Conservation (phyloP, 305 asterid genomes). For the Ilex paraguariensis region DNA sequence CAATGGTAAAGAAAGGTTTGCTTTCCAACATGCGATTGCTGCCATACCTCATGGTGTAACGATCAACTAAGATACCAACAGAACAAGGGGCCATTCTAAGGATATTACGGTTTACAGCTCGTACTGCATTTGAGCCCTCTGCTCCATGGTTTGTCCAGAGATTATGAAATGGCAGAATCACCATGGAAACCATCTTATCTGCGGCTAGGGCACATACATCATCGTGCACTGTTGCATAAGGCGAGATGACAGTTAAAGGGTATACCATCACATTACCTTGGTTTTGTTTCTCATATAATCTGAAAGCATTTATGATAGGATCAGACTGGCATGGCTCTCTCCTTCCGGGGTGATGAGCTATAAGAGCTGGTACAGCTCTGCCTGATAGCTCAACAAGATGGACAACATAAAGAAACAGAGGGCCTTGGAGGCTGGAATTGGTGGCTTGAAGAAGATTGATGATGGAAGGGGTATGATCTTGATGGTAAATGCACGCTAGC, state of each 20-base stretch:
- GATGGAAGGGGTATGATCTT: constrained; percentile 34
- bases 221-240: constrained; percentile 39
- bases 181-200: constrained; percentile 30
- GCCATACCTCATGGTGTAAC: constrained; percentile 9
- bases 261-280: constrained; percentile 21
- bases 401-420: constrained; percentile 27
- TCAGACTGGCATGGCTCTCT: constrained; percentile 20
- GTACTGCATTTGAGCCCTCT: constrained; percentile 10
- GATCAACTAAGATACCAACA: constrained; percentile 37
- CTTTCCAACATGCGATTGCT: too few species aligned
- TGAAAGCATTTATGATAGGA: constrained; percentile 32
- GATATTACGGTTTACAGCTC: constrained; percentile 29
- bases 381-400: constrained; percentile 38
- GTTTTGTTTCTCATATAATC: constrained; percentile 25
- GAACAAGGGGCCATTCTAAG: constrained; percentile 36
- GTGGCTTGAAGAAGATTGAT: constrained; percentile 34
- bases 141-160: constrained; percentile 14
- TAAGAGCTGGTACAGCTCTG: constrained; percentile 27
- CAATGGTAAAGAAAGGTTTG: not conserved
- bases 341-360: constrained; percentile 28
- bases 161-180: constrained; percentile 31
- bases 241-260: constrained; percentile 38
- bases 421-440: constrained; percentile 22
- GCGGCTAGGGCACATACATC: constrained; percentile 37
- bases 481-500: constrained; percentile 39